These are phyloP conservation scores for Macaranga tanarius DNA, from an alignment of 441 rosid genomes.

Conservation along the genomic window DNA sequence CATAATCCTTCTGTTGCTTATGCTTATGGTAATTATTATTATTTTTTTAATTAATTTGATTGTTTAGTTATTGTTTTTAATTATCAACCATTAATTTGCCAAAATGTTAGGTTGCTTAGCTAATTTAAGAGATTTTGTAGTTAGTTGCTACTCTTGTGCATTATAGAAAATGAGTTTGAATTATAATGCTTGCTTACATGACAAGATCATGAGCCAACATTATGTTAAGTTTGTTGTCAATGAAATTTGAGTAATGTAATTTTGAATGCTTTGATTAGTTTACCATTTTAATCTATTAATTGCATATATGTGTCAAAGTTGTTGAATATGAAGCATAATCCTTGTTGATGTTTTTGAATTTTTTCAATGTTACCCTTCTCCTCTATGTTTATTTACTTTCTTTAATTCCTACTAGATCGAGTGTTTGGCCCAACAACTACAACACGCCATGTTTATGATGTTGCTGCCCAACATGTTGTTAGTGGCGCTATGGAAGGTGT, in stretches of 20 bases:
- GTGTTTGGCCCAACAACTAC: constrained; percentile 99
- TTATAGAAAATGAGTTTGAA: neutral
- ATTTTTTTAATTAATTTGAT: neutral
- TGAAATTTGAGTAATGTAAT: neutral
- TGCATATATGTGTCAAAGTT: neutral
- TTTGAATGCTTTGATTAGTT: neutral
- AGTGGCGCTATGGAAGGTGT: constrained; percentile 97
- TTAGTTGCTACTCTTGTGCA: neutral
- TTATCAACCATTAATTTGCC: neutral
- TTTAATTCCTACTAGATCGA: constrained; percentile 54
- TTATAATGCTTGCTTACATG: neutral
- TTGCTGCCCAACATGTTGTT: constrained; percentile 96
- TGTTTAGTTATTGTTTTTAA: neutral
- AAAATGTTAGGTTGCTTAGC: neutral
- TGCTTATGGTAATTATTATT: constrained; percentile 77
- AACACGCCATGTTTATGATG: constrained; percentile 96
- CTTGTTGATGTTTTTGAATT: neutral
- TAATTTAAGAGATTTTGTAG: neutral
- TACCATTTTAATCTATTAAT: neutral
- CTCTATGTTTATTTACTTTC: constrained; percentile 17
- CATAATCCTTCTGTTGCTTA: constrained; percentile 82
- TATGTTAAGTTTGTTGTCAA: neutral
- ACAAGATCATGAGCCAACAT: neutral
- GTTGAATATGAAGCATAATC: neutral
- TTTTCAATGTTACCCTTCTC: neutral